A percentile compares a stretch with the other conserved stretches of the same genome.
Evolutionary conservation across 352 stramenopile species (phyloP).

Genomic region (Thalassiosira ordinaria): DNA sequence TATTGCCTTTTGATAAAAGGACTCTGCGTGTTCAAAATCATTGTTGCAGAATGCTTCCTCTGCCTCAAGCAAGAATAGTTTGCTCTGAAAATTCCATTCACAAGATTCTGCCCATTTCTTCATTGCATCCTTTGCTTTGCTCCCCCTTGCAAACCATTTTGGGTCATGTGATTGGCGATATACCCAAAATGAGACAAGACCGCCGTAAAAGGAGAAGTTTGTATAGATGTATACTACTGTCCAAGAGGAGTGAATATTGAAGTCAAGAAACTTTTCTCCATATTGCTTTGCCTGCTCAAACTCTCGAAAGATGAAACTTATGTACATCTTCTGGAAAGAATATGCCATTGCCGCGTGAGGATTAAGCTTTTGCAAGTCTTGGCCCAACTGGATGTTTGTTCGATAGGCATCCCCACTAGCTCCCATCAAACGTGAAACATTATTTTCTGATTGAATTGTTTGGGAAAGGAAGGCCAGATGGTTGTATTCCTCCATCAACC

Average conservation of each 20-base stretch:
- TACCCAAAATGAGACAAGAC: constrained; percentile 35
- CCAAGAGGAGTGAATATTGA: neutral
- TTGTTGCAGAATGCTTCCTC: constrained; percentile 29
- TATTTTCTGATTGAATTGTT: too few relatives aligned
- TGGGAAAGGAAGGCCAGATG: too few relatives aligned
- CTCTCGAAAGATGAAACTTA: constrained; percentile 28
- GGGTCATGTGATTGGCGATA: constrained; percentile 22
- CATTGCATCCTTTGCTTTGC: constrained; percentile 11
- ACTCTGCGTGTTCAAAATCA: constrained; percentile 23
- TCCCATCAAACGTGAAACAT: too few relatives aligned
- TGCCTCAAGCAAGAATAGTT: constrained; percentile 37
- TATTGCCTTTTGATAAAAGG: constrained; percentile 49
- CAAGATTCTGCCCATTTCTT: constrained; percentile 29
- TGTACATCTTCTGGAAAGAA: constrained; percentile 28
- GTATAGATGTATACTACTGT: neutral
- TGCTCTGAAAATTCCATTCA: constrained; percentile 44
- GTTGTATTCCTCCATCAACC: neutral
- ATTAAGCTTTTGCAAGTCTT: constrained; percentile 1
- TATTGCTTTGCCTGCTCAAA: constrained; percentile 2
- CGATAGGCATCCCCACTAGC: too few relatives aligned
- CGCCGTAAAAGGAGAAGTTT: constrained; percentile 4
- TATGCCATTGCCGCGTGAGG: neutral
- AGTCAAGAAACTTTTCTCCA: constrained; percentile 13
- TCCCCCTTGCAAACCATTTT: constrained; percentile 17
- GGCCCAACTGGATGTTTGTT: neutral